Base-by-base conservation (phyloP, 768 basidiomycete genomes). In the Panus rudis region DNA sequence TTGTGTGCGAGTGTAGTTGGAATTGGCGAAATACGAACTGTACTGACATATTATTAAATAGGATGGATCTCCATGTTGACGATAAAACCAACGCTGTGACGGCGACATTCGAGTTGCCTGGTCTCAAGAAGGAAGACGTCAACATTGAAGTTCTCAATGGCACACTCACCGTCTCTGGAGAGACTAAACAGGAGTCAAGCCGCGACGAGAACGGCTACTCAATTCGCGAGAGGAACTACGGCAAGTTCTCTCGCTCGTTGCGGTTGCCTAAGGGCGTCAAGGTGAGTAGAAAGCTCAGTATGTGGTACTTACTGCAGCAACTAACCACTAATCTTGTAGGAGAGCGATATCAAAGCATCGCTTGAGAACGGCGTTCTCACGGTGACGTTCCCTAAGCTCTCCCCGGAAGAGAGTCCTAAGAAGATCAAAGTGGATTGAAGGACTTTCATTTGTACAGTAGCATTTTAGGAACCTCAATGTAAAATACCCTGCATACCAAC, bases 31-130 rank as follows among this genome's bases (percentile, higher is more conserved):
- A n/a, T n/a, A n/a, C n/a, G n/a, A n/a, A n/a, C n/a, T n/a, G n/a
- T n/a, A n/a, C n/a, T n/a, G n/a, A n/a, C n/a, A n/a, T n/a, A n/a
- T 10, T 33, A n/a, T 11, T 14, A 16, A 7, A 8, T n/a, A 68
- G 65, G 25, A 50, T 77, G 64, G 66, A 78, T 48, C 44, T 78
- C 4, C 61, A 69, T 39, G 71, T 75, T 48, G 61, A 67, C 35
- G 48, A 60, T 4, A 61, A 64, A 2, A 49, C 53, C 11, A 67
- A 69, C 47, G 45, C 49, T 12, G 67, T 76, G 27, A 72, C 68
- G 2, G 75, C 73, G 10, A 66, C 67, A 3, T 75, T 80, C 40
- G 79, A 78, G 49, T 57, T 76, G 2, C 76, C 78, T 2, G 76
- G 78, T 11, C 51, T 76, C 43, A 70, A 64, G 39, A 70, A 73